Evolutionary conservation across 805 yeast genomes (phyloP), one percentile per base, ranked within the genome.

Genomic region (Scheffersomyces amazonensis): DNA sequence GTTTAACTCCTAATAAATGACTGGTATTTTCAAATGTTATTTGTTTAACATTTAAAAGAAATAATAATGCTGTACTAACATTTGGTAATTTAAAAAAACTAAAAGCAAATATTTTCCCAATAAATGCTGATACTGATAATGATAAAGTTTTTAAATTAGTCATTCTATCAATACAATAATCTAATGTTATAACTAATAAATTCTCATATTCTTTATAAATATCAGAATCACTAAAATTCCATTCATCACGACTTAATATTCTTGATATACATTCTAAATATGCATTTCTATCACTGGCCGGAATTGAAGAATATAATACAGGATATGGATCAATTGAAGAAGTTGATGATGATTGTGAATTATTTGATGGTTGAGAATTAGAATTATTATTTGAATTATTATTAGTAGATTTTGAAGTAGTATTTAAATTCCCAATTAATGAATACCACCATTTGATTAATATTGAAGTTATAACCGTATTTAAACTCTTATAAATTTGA

Each of bases 61-160:
- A 81, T 32, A 80, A 52, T 27, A 81, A 54, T 1, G 83, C 81
- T 35, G 69, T 69, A 13, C 83, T 76, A 4, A 82, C 73, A 19
- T 73, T 68, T 0, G 81, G 79, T 3, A 81, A 58, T 43, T 69
- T 62, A 53, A 75, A 74, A 45, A 72, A 84, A 3, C 79, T 64
- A 50, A 79, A 77, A 1, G 89, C 89, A 54, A 84, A 73, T 3
- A 80, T 73, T 50, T 84, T 83, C 5, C 91, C 91, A 10, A 79
- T 64, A 47, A 83, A 82, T 3, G 88, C 87, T 16, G 78, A 68
- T 16, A 75, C 58, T 5, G 83, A 68, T n/a, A 79, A 56, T 0
- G 86, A 69, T 9, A 80, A 62, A 17, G 66, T 66, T 44, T 80
- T 80, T 39, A 70, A 49, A 34, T 69, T 61, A 23, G 60, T 53